Evolutionary conservation across 2,329 filamentous ascomycete genomes (phyloP).

Genomic region (Leptographium radiaticola): DNA sequence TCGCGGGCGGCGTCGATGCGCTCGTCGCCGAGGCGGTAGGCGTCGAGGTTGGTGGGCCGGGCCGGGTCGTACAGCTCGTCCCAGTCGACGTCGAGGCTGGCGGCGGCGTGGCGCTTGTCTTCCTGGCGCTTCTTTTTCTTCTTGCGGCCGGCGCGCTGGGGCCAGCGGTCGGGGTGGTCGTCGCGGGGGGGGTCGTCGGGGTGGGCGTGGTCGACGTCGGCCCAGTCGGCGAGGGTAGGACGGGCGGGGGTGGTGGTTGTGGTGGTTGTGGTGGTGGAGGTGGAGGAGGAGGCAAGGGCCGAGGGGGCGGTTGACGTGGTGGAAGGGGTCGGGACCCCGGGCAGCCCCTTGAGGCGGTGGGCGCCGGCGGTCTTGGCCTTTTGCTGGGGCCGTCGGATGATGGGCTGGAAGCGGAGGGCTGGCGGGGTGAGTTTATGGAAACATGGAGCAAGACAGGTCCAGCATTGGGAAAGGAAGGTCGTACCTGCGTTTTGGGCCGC

Average conservation of each 20-base stretch:
- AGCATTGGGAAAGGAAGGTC: too few species aligned
- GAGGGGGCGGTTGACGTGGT: constrained; percentile 11
- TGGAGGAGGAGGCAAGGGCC: constrained; percentile 13
- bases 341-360: constrained; percentile 33
- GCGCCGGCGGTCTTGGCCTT: constrained; percentile 38
- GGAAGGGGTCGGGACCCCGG: neutral
- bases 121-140: constrained; percentile 42
- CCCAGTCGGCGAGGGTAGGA: constrained; percentile 67
- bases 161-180: constrained; percentile 19
- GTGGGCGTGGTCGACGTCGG: constrained; percentile 31
- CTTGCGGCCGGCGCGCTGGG: constrained; percentile 52
- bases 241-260: constrained; percentile 14
- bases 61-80: constrained; percentile 82
- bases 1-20: constrained; percentile 66
- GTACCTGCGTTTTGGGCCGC: constrained; percentile 38
- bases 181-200: constrained; percentile 1
- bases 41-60: constrained; percentile 69
- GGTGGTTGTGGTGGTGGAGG: constrained; percentile 12
- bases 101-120: constrained; percentile 45
- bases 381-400: constrained; percentile 58
- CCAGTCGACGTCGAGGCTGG: constrained; percentile 52
- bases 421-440: constrained; percentile 14
- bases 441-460: too few species aligned
- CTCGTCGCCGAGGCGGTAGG: constrained; percentile 76
- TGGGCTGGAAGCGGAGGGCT: constrained; percentile 75